These are phyloP conservation scores for Carex scoparia DNA, from an alignment of 176 grass and related monocot genomes.

Conservation along the genomic window DNA sequence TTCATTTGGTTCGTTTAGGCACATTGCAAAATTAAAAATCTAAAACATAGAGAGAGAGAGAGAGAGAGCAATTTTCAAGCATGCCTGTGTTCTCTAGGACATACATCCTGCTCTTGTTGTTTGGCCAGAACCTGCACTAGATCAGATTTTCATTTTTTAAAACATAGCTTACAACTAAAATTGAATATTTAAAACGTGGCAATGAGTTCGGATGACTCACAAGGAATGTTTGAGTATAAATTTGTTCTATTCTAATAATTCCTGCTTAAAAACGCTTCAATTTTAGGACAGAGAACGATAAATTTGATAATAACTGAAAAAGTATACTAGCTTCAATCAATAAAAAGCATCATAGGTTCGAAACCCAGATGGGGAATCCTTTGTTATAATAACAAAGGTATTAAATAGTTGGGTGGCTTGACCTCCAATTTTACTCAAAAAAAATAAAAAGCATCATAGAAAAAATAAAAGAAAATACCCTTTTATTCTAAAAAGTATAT, in stretches of 20 bases:
- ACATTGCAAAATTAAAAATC: background rate
- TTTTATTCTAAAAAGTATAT: background rate
- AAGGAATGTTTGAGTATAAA: background rate
- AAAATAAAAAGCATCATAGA: too few relatives aligned
- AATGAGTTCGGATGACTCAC: background rate
- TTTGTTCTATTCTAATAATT: background rate
- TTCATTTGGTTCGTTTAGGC: background rate
- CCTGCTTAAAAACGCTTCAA: background rate
- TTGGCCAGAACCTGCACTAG: constrained; percentile 81
- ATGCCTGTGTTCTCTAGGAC: constrained; percentile 90
- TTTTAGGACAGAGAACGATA: background rate
- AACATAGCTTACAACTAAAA: background rate
- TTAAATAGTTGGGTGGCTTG: too few relatives aligned
- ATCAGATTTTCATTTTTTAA: background rate
- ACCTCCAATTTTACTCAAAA: too few relatives aligned
- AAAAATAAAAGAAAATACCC: too few relatives aligned
- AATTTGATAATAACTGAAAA: background rate
- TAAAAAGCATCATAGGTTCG: too few relatives aligned
- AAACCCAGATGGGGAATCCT: too few relatives aligned
- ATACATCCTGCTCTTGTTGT: constrained; percentile 99
- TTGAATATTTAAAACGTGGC: background rate
- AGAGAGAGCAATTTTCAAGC: background rate
- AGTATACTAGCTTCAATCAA: too few relatives aligned
- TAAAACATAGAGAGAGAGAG: background rate
- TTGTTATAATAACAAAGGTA: too few relatives aligned